These are phyloP conservation scores for Auricularia sp. DNA, from an alignment of 768 basidiomycete genomes.

Conservation along the genomic window DNA sequence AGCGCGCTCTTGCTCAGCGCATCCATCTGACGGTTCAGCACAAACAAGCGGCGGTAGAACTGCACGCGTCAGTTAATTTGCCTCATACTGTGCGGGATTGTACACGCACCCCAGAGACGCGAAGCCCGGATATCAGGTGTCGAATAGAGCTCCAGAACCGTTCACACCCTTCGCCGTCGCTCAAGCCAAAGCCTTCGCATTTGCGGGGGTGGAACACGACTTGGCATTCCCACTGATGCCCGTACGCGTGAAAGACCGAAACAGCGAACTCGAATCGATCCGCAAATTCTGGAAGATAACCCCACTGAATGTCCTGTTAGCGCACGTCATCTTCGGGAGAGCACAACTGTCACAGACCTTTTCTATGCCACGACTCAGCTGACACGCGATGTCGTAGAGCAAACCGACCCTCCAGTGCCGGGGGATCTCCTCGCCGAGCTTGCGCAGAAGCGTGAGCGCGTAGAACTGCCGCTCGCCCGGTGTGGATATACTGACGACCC, in stretches of 20 bases:
- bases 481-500: slow-evolving; percentile 30
- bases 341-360: background rate
- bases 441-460: slow-evolving; percentile 23
- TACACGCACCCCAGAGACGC: slow-evolving; percentile 22
- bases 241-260: slow-evolving; percentile 29
- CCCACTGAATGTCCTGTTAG: slow-evolving; percentile 4
- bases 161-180: slow-evolving; percentile 28
- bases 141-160: slow-evolving; percentile 22
- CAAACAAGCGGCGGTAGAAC: background rate
- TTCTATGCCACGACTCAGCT: slow-evolving; percentile 21
- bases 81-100: background rate
- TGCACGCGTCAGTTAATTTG: background rate
- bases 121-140: slow-evolving; percentile 25
- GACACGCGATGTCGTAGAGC: slow-evolving; percentile 28
- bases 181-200: slow-evolving; percentile 19
- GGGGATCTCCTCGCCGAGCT: slow-evolving; percentile 22
- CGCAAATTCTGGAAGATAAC: slow-evolving; percentile 6
- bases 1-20: background rate
- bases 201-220: slow-evolving; percentile 25
- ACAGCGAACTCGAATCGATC: slow-evolving; percentile 21
- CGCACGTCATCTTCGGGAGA: background rate
- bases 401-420: slow-evolving; percentile 14
- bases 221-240: slow-evolving; percentile 29
- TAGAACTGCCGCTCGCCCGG: slow-evolving; percentile 32
- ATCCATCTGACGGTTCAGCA: background rate